phyloP scores from a whole-genome alignment of 495 filamentous ascomycete species.

The Elaphomyces granulatus region DNA sequence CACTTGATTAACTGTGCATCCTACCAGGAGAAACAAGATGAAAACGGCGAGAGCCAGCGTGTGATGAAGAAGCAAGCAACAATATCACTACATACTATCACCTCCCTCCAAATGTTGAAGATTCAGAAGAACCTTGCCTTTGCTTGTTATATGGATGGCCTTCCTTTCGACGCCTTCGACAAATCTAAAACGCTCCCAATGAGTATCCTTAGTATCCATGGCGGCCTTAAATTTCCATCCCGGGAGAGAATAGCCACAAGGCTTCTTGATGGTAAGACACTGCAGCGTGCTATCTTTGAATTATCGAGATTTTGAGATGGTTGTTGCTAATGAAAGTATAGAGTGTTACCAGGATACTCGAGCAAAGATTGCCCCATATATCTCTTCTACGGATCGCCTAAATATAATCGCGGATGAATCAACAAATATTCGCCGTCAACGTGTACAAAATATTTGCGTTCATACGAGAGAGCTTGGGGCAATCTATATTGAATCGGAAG shows the following conservation, averaged over 20 bases:
- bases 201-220: neutral
- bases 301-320: neutral
- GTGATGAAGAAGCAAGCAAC: neutral
- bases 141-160: neutral
- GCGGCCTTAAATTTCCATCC: neutral
- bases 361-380: neutral
- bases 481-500: neutral
- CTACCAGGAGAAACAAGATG: neutral
- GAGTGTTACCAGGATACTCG: neutral
- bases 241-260: neutral
- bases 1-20: neutral
- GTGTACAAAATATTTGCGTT: neutral
- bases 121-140: neutral
- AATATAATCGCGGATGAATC: neutral
- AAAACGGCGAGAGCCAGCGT: neutral
- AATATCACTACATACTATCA: neutral
- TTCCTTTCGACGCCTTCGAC: neutral
- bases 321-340: neutral
- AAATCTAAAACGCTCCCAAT: neutral
- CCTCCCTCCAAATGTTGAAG: neutral
- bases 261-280: neutral
- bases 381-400: neutral
- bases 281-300: neutral
- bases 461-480: neutral
- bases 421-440: neutral